Conservation (phyloP, 441 rosid species). For the Erodium moschatum region DNA sequence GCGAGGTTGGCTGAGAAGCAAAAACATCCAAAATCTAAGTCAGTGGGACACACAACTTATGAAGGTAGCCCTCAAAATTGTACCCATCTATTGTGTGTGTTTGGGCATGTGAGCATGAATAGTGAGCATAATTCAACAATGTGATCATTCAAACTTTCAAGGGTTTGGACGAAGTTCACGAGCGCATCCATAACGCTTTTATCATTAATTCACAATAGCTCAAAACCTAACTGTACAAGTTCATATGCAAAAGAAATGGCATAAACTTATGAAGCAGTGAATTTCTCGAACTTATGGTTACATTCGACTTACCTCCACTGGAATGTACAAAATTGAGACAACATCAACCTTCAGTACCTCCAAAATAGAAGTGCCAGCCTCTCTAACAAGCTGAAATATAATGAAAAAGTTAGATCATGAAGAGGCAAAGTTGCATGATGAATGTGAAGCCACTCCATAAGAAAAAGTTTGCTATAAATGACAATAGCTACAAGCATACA, state of each 20-base stretch:
- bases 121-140: neutral
- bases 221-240: neutral
- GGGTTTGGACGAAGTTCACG: neutral
- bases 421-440: constrained; percentile 18
- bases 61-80: neutral
- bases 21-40: constrained; percentile 13
- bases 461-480: constrained; percentile 19
- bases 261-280: constrained; percentile 17
- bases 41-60: constrained; percentile 8
- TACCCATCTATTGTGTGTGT: neutral
- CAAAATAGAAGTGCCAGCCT: constrained; percentile 63
- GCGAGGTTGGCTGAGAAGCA: constrained; percentile 58
- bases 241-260: neutral
- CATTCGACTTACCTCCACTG: constrained; percentile 55
- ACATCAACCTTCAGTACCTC: constrained; percentile 87
- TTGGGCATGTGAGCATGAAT: neutral
- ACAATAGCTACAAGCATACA: constrained; percentile 38
- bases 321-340: constrained; percentile 67
- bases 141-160: neutral
- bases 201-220: neutral
- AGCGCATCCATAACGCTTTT: neutral
- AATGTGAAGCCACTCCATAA: constrained; percentile 22
- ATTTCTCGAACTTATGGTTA: constrained; percentile 18
- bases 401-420: constrained; percentile 25
- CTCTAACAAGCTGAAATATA: constrained; percentile 75